Evolutionary conservation across 192 early-diverging fungal species (phyloP).

Genomic region (Mortierella alpina): DNA sequence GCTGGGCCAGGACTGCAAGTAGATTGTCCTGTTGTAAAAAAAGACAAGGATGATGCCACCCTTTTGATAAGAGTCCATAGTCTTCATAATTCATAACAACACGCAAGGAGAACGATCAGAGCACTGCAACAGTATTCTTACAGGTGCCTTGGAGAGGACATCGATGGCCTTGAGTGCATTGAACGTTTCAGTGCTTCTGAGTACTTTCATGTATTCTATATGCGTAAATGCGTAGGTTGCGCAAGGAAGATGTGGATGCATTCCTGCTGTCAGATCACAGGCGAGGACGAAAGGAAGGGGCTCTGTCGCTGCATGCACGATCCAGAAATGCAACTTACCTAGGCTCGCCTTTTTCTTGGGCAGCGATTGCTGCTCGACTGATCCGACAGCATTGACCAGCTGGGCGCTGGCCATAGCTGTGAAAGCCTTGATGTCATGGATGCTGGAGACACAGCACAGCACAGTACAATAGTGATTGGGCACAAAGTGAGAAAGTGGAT

Average conservation of each 20-base stretch:
- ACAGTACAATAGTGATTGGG: too few species aligned
- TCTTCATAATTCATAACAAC: neutral
- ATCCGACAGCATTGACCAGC: conserved; percentile 27
- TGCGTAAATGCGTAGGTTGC: too few species aligned
- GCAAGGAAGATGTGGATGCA: neutral
- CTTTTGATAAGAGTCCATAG: neutral
- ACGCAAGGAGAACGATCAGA: too few species aligned
- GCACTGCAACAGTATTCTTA: conserved; percentile 36
- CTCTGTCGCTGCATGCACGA: neutral
- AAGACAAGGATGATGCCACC: neutral
- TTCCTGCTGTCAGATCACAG: neutral
- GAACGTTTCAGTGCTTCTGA: conserved; percentile 37
- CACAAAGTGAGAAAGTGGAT: too few species aligned
- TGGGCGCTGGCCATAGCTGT: conserved; percentile 48
- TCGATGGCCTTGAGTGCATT: conserved; percentile 56
- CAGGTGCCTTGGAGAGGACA: conserved; percentile 61
- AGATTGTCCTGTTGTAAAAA: conserved; percentile 36
- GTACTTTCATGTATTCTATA: conserved; percentile 40
- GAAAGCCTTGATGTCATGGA: conserved; percentile 50
- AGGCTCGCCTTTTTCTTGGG: conserved; percentile 20
- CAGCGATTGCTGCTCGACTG: conserved; percentile 24
- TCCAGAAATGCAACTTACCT: conserved; percentile 21
- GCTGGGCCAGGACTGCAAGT: conserved; percentile 45
- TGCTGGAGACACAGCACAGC: conserved; percentile 6
- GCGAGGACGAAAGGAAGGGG: conserved; percentile 1